Percentiles rank a stretch among this genome's conserved stretches.
These are phyloP conservation scores for Keithomyces neogunnii DNA, from an alignment of 2,329 filamentous ascomycete species.

Conservation along the genomic window DNA sequence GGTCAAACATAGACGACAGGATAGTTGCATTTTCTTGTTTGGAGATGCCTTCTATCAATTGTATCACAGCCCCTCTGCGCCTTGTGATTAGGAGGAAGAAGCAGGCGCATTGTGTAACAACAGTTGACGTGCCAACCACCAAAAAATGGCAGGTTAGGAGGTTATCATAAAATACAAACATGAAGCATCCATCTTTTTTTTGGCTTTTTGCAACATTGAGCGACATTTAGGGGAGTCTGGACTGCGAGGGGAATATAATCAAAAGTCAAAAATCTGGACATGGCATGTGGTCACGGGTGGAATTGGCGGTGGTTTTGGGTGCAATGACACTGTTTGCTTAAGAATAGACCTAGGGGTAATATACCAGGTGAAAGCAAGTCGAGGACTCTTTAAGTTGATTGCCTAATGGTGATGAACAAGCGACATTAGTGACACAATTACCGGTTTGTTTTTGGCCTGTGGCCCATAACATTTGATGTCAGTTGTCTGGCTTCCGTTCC, in stretches of 20 bases:
- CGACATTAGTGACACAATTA: too few relatives aligned
- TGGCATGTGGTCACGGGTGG: neutral
- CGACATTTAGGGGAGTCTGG: neutral
- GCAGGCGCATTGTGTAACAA: slow-evolving; percentile 6
- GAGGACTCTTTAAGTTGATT: too few relatives aligned
- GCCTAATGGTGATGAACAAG: too few relatives aligned
- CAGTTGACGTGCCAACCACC: slow-evolving; percentile 1
- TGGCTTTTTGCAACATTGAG: neutral
- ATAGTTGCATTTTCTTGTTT: neutral
- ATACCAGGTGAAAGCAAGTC: neutral
- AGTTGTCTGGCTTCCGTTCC: too few relatives aligned
- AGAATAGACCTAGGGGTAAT: neutral
- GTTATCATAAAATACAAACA: slow-evolving; percentile 3
- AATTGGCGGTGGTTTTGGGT: neutral
- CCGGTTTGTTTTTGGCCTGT: too few relatives aligned
- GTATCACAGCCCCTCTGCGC: neutral
- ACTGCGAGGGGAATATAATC: neutral
- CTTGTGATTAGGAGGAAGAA: neutral
- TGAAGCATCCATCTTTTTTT: neutral
- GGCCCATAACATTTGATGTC: too few relatives aligned
- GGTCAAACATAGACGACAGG: neutral
- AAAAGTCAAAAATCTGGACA: neutral
- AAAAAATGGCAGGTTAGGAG: neutral
- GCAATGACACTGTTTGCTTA: too few relatives aligned
- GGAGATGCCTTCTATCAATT: neutral